Base-by-base conservation (phyloP, 2,329 filamentous ascomycete genomes). In the Mycosphaerelloides madeirae region DNA sequence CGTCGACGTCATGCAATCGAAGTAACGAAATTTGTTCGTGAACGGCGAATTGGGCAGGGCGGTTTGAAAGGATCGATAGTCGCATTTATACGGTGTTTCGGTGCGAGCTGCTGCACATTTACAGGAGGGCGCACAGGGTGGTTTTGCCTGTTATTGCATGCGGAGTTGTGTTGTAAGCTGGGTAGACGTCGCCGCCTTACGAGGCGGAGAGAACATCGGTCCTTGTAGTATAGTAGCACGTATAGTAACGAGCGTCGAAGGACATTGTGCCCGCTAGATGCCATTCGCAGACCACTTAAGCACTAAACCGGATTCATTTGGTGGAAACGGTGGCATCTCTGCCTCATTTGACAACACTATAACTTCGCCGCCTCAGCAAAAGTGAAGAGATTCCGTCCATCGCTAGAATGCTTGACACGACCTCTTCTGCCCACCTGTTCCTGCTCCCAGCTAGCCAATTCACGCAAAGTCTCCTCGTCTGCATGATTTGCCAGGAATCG, bases 1-100 rank as follows among this genome's bases (percentile, higher is more conserved):
- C 73, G 83, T 98, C 22, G 93, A 98, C 76, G 88, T 98, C 48
- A 96, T 97, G 89, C 37, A 43, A 43, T 85, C 85, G 8, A 83
- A 87, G 44, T 56, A 49, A 47, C 19, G n/a, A 6, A 5, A 25
- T 25, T 9, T 83, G 83, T n/a, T n/a, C n/a, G n/a, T n/a, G 6
- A 28, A 6, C 12, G n/a, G n/a, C 9, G 2, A 25, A 11, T 29
- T 16, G 25, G 19, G n/a, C 37, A 8, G 2, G 22, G 37, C 22
- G 22, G 18, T 29, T 39, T 15, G 28, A 31, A 16, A 29, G 25
- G 3, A 15, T 11, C 22, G 22, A 25, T 25, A 25, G 9, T 9
- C 6, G 22, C 9, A 25, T 25, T 25, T 25, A 9, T 25, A 9
- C 22, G 22, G 22, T 6, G 9, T 25, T 9, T 9, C 22, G 22